Percentiles rank a stretch among this genome's conserved stretches.
Evolutionary conservation across 306 rosid genomes (phyloP).

Genomic region (Quercus alba): DNA sequence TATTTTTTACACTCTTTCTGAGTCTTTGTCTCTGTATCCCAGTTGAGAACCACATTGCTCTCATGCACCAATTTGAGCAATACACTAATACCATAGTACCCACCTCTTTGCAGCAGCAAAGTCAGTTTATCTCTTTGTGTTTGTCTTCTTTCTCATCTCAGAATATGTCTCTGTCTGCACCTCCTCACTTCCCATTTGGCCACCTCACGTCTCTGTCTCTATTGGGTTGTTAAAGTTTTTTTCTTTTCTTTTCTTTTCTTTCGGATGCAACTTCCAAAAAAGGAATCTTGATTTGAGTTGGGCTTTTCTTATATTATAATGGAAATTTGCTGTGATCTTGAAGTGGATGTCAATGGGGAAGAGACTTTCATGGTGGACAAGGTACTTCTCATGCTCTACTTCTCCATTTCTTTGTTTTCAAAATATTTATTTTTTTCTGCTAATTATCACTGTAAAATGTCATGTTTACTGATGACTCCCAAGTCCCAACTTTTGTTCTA

Average conservation of each 20-base stretch:
- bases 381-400: constrained; percentile 39
- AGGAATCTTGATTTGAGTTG: constrained; percentile 28
- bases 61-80: constrained; percentile 37
- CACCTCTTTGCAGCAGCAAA: constrained; percentile 28
- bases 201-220: constrained; percentile 20
- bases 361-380: constrained; percentile 78
- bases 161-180: constrained; percentile 47
- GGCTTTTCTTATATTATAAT: constrained; percentile 27
- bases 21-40: constrained; percentile 45
- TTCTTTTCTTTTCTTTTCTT: background rate
- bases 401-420: background rate
- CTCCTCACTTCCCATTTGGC: constrained; percentile 12
- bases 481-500: background rate
- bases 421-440: background rate
- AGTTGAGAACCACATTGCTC: constrained; percentile 33
- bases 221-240: constrained; percentile 10
- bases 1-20: constrained; percentile 24
- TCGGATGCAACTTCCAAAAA: constrained; percentile 19
- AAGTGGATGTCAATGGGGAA: constrained; percentile 94
- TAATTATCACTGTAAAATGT: background rate
- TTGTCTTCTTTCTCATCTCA: constrained; percentile 57
- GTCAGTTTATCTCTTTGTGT: constrained; percentile 28
- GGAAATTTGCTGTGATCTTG: constrained; percentile 74
- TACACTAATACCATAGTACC: constrained; percentile 1
- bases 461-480: background rate